Evolutionary conservation across 1,284 basidiomycete genomes (phyloP).

Genomic region (Boletellus deceptivus): DNA sequence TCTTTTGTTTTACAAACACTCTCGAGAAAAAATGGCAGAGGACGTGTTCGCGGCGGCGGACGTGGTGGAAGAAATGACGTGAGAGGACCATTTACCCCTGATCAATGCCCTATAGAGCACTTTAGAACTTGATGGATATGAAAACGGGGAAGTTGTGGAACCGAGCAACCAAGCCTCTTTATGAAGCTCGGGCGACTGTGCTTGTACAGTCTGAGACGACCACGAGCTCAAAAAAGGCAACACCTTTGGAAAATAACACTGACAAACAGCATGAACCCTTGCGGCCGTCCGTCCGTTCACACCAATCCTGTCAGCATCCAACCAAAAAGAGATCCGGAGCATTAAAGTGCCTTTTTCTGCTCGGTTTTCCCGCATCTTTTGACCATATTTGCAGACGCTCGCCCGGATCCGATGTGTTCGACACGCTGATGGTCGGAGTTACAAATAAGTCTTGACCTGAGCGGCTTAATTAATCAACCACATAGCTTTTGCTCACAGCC

Average conservation of each 20-base stretch:
- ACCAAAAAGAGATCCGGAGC: no score
- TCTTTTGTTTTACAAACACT: conserved; percentile 46
- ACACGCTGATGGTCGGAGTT: conserved; percentile 8
- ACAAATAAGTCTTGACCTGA: neutral
- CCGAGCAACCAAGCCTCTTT: conserved; percentile 2
- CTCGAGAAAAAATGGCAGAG: conserved; percentile 47
- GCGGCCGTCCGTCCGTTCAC: no score
- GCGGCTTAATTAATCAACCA: conserved; percentile 8
- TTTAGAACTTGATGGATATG: conserved; percentile 19
- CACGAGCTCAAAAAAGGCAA: conserved; percentile 14
- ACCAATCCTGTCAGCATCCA: no score
- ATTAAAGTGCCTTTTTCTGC: neutral
- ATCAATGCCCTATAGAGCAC: conserved; percentile 33
- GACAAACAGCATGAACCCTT: conserved; percentile 21
- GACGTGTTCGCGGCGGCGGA: conserved; percentile 52
- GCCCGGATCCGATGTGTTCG: neutral
- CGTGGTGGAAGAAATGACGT: conserved; percentile 44
- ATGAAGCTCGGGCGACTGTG: conserved; percentile 1
- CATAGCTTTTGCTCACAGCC: neutral
- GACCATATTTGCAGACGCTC: neutral
- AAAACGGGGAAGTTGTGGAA: conserved; percentile 9
- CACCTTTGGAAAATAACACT: conserved; percentile 24
- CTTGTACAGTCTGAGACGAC: conserved; percentile 9
- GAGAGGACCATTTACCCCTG: conserved; percentile 49
- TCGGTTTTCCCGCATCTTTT: neutral